Evolutionary conservation across 768 basidiomycete genomes (phyloP), one percentile per base, ranked within the genome.

Genomic region (Termitomyces sp.): DNA sequence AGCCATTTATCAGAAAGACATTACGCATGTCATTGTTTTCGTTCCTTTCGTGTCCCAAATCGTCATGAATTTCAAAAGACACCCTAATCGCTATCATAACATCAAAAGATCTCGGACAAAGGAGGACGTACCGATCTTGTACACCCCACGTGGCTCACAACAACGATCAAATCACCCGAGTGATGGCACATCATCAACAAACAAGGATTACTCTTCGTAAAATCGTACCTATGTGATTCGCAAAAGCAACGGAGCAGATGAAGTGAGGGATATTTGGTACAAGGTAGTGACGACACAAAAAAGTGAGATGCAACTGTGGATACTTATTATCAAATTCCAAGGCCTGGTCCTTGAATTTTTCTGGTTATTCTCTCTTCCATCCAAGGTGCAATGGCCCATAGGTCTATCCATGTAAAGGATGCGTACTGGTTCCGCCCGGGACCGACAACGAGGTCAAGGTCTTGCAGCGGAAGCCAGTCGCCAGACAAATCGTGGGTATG

Each of bases 361-460:
- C 76, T 84, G 31, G 83, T 79, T 55, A 89, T 77, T 54, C 73
- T 74, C 53, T 84, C 80, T 56, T 85, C 78, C 73, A 92, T 79
- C 91, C 91, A 92, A 3, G 89, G 91, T 40, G 90, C 87, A 56
- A 91, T 81, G 33, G 82, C 77, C 66, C 77, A 76, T 40, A 93
- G 70, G 66, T 92, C 91, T 19, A 73, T 71, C 83, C 83, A 86
- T 0, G 77, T 78, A 57, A 92, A 83, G 11, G 88, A 89, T 7
- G 81, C 82, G 66, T 85, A 91, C 49, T 85, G 86, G 17, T 73
- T 73, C 42, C 82, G 73, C 49, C 80, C 76, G 3, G 75, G 64
- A 15, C 77, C 79, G 21, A 71, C 64, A 26, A 81, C 70, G 11
- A 82, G 71, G 61, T 79, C 81, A 23, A 75, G 62, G 48, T 81